phyloP scores from a whole-genome alignment of 768 basidiomycete species.

The Boletellus sp. region DNA sequence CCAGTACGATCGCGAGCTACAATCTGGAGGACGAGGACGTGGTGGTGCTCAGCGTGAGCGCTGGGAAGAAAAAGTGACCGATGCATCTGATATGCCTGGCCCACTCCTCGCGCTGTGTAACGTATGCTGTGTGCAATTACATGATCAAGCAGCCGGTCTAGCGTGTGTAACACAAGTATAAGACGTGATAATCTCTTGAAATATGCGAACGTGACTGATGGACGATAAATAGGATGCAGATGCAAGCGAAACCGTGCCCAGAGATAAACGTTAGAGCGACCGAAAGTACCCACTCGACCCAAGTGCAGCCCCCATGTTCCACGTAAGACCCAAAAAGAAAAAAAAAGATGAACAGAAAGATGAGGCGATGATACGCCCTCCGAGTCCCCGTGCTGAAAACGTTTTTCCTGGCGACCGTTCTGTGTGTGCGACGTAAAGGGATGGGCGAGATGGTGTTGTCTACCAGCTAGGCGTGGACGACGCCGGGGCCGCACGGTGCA shows the following conservation, averaged over 20 bases:
- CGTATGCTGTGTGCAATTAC: conserved; percentile 10
- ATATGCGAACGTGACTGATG: conserved; percentile 19
- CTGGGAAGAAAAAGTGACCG: conserved; percentile 65
- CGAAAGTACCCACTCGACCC: conserved; percentile 1
- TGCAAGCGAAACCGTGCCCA: conserved; percentile 5
- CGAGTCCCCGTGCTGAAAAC: conserved; percentile 23
- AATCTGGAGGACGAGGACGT: conserved; percentile 92
- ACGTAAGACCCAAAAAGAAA: conserved; percentile 19
- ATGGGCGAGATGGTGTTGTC: conserved; percentile 8
- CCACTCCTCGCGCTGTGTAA: conserved; percentile 1
- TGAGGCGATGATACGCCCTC: conserved; percentile 1
- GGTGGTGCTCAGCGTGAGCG: conserved; percentile 72
- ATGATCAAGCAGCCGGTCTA: conserved; percentile 13
- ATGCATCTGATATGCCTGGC: neutral
- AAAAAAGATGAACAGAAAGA: neutral
- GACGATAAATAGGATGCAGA: conserved; percentile 8
- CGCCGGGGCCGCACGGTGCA: conserved; percentile 7
- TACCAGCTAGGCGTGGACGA: conserved; percentile 12
- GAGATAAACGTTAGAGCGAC: conserved; percentile 1
- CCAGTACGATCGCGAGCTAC: conserved; percentile 76
- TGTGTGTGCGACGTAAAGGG: conserved; percentile 27
- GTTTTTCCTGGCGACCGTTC: conserved; percentile 13
- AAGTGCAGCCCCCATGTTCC: conserved; percentile 8
- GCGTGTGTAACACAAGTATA: neutral
- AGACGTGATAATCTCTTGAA: conserved; percentile 14